Evolutionary conservation across 129 eudicot genomes (phyloP), one percentile per base, ranked within the genome.

Genomic region (Deinandra increscens): DNA sequence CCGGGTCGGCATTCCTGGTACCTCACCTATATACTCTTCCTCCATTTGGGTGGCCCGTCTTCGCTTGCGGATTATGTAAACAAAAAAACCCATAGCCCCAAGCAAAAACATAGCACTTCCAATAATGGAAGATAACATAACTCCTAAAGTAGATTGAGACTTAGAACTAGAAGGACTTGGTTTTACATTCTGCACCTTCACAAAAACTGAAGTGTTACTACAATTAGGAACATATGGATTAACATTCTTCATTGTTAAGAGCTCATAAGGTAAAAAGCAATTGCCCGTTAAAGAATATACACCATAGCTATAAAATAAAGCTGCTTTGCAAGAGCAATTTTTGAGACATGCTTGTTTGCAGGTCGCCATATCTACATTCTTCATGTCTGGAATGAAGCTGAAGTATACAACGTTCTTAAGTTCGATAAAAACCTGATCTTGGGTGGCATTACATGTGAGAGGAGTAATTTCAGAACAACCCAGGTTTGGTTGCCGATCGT

Each of bases 311-410:
- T n/a, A n/a, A n/a, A n/a, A n/a, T n/a, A n/a, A n/a, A 19, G 33
- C 61, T 22, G 61, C 37, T 10, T 54, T 54, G 61, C 61, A 54
- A 22, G 36, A 54, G 6, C 66, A 60, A 34, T 33, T 60, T 22
- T 60, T 33, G 9, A 60, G 22, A 33, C 66, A 60, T 8, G 66
- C 66, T n/a, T 7, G 66, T 60, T 60, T 60, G 43, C 44, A 60
- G 33, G 44, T 31, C 23, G 33, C 66, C 43, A 60, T 60, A 60
- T 14, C 1, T 43, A 60, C 44, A 2, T 6, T 11, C 12, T 31
- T 5, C 43, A 31, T 60, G 65, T 59, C 20, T 11, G 65, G 12
- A 12, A 8, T 29, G 1, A 0, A 6, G 11, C 11, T 31, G 42
- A 33, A 60, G 22, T 60, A 60, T 1, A 1, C 33, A 42, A 60